phyloP scores from a whole-genome alignment of 2,329 filamentous ascomycete genomes.

The Trichophyton simii region DNA sequence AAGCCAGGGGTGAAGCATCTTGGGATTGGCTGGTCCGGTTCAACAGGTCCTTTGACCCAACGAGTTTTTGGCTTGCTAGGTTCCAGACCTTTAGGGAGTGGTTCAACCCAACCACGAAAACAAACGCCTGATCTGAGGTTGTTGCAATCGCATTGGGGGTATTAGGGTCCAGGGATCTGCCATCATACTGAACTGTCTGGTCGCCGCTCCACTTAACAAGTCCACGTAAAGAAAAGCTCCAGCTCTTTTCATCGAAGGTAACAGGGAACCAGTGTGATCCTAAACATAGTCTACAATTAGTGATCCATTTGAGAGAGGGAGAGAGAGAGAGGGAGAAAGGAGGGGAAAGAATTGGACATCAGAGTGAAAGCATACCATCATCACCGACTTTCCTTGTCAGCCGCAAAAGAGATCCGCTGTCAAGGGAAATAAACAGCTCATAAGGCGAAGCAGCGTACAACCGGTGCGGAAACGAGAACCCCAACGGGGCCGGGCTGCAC shows the following conservation, averaged over 20 bases:
- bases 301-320: not conserved
- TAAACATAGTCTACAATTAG: constrained; percentile 7
- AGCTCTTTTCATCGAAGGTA: constrained; percentile 37
- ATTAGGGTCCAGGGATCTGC: constrained; percentile 31
- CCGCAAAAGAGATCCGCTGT: constrained; percentile 43
- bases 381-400: constrained; percentile 50
- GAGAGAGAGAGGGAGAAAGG: not conserved
- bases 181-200: constrained; percentile 31
- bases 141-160: constrained; percentile 34
- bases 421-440: constrained; percentile 60
- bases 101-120: constrained; percentile 77
- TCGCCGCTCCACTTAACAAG: constrained; percentile 35
- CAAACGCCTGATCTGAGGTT: constrained; percentile 35
- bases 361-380: constrained; percentile 31
- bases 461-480: constrained; percentile 67
- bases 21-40: constrained; percentile 53
- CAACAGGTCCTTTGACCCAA: constrained; percentile 65
- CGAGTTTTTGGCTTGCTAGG: constrained; percentile 62
- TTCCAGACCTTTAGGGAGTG: constrained; percentile 88
- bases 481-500: constrained; percentile 58
- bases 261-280: constrained; percentile 34
- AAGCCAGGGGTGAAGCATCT: constrained; percentile 58
- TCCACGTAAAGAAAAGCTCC: constrained; percentile 37
- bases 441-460: constrained; percentile 61
- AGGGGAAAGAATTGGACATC: constrained; percentile 3